Evolutionary conservation across 805 yeast genomes (phyloP).

Genomic region (Candida xyloterini): DNA sequence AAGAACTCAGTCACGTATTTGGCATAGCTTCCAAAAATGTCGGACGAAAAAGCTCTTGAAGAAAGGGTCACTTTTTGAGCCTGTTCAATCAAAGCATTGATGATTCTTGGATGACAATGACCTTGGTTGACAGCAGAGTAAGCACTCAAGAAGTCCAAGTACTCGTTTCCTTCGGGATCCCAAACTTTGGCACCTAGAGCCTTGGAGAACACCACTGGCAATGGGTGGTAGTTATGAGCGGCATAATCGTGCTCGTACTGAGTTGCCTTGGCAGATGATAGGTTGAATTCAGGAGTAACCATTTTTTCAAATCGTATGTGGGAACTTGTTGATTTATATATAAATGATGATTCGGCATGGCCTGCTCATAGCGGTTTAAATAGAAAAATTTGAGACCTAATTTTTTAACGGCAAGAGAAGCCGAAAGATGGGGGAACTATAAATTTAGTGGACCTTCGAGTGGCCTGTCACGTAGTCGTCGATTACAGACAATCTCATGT

Average conservation of each 20-base stretch:
- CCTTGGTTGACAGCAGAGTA: conserved; percentile 98
- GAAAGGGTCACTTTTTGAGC: conserved; percentile 80
- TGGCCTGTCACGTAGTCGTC: conserved; percentile 9
- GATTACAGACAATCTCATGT: conserved; percentile 13
- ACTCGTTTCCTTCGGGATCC: conserved; percentile 97
- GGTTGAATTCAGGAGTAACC: conserved; percentile 37
- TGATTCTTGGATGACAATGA: conserved; percentile 93
- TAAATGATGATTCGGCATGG: conserved; percentile 10
- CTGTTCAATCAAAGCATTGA: conserved; percentile 81
- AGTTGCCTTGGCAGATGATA: conserved; percentile 64
- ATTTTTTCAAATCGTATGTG: conserved; percentile 5
- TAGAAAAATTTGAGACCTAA: not conserved
- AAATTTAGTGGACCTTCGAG: conserved; percentile 1
- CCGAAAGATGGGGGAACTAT: conserved; percentile 4
- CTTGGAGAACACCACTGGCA: conserved; percentile 87
- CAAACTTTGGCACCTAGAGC: conserved; percentile 92
- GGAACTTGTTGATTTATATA: conserved; percentile 1
- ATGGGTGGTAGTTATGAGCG: conserved; percentile 95
- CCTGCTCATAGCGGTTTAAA: conserved; percentile 16
- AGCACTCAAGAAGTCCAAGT: conserved; percentile 88
- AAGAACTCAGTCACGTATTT: conserved; percentile 86
- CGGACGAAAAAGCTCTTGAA: conserved; percentile 90
- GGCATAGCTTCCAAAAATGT: conserved; percentile 82
- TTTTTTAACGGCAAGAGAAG: conserved; percentile 11
- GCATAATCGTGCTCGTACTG: conserved; percentile 75